A percentile compares a stretch with the other conserved stretches of the same genome.
Evolutionary conservation across 805 yeast species (phyloP).

Genomic region (Jamesozyma lodderae): DNA sequence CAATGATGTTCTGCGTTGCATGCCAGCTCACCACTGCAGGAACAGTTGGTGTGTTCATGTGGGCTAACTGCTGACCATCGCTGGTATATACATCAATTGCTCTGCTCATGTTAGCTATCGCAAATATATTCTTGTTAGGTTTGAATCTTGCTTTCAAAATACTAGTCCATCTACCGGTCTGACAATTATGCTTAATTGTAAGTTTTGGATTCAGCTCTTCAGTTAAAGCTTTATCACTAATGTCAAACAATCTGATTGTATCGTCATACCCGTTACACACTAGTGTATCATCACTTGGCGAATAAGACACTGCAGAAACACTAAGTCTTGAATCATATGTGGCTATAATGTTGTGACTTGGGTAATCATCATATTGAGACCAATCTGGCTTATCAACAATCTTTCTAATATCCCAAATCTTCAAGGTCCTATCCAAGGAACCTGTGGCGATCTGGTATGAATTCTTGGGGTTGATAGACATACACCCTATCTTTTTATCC

Average conservation of each 20-base stretch:
- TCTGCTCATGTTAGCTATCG: conserved; percentile 88
- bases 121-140: conserved; percentile 60
- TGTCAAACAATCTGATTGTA: conserved; percentile 62
- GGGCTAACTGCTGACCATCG: conserved; percentile 70
- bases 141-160: conserved; percentile 89
- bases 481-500: conserved; percentile 89
- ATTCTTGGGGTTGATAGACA: conserved; percentile 63
- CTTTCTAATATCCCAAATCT: conserved; percentile 79
- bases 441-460: conserved; percentile 71
- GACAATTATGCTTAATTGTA: conserved; percentile 80
- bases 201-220: conserved; percentile 48
- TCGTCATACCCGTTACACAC: conserved; percentile 95
- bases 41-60: conserved; percentile 74
- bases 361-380: conserved; percentile 46
- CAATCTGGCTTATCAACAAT: conserved; percentile 37
- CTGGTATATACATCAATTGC: conserved; percentile 75
- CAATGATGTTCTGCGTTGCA: conserved; percentile 80
- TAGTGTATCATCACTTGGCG: conserved; percentile 47
- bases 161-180: conserved; percentile 95
- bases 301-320: conserved; percentile 78
- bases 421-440: conserved; percentile 76
- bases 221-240: conserved; percentile 26
- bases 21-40: conserved; percentile 87
- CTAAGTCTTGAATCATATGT: conserved; percentile 68
- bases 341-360: conserved; percentile 36